These are phyloP conservation scores for Macrocybe gigantea DNA, from an alignment of 768 basidiomycete species.

Conservation along the genomic window DNA sequence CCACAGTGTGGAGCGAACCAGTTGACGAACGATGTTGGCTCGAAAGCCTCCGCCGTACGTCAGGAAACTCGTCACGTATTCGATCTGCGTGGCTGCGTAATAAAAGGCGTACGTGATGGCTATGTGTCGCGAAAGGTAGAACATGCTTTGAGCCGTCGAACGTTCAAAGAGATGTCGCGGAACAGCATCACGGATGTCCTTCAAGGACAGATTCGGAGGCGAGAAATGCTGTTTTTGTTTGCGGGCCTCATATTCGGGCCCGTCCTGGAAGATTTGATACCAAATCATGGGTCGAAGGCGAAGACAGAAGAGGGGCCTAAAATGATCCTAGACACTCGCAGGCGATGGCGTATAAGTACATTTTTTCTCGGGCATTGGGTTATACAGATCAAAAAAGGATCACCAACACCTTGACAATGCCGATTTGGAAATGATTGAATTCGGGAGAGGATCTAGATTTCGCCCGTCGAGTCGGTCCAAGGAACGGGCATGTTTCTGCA, in stretches of 20 bases:
- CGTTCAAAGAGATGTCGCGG: constrained; percentile 41
- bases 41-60: constrained; percentile 1
- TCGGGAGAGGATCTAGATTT: too few relatives aligned
- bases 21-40: constrained; percentile 7
- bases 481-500: too few relatives aligned
- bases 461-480: too few relatives aligned
- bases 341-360: background rate
- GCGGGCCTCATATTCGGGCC: constrained; percentile 45
- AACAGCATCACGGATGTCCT: constrained; percentile 41
- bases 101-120: constrained; percentile 32
- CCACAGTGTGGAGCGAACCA: constrained; percentile 29
- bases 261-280: constrained; percentile 39
- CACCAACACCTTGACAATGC: too few relatives aligned
- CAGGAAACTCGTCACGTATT: constrained; percentile 4
- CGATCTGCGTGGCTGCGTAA: constrained; percentile 31
- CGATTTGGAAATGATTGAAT: too few relatives aligned
- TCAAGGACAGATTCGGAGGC: constrained; percentile 36
- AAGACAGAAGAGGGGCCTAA: background rate
- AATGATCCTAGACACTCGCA: background rate
- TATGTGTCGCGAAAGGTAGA: constrained; percentile 38
- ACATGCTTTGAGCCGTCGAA: constrained; percentile 36
- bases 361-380: too few relatives aligned
- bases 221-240: constrained; percentile 29
- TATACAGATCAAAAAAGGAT: too few relatives aligned
- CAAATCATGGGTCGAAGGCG: constrained; percentile 22